Evolutionary conservation across 2,329 filamentous ascomycete genomes (phyloP).

Genomic region (Penicillium glabrum): DNA sequence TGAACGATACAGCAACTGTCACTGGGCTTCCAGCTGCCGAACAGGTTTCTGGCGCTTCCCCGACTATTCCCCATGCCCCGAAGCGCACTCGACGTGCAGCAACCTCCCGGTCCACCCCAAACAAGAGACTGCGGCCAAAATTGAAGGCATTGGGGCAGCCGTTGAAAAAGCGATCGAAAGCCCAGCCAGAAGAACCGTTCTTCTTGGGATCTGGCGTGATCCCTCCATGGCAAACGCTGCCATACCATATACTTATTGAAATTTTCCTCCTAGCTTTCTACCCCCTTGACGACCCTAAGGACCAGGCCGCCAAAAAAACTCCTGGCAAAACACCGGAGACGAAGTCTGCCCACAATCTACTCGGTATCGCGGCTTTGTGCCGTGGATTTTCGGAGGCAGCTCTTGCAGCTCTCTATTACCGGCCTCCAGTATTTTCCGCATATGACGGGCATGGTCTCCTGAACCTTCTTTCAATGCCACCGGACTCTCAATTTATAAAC

Average conservation of each 20-base stretch:
- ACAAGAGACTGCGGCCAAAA: slow-evolving; percentile 15
- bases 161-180: slow-evolving; percentile 28
- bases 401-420: slow-evolving; percentile 69
- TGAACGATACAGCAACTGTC: background rate
- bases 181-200: slow-evolving; percentile 14
- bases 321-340: background rate
- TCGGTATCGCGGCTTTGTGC: slow-evolving; percentile 63
- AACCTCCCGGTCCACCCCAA: slow-evolving; percentile 1
- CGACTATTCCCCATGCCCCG: slow-evolving; percentile 4
- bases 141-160: slow-evolving; percentile 4
- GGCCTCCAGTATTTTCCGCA: slow-evolving; percentile 62
- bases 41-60: background rate
- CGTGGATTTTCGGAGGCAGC: slow-evolving; percentile 69
- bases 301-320: background rate
- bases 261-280: slow-evolving; percentile 69
- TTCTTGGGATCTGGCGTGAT: slow-evolving; percentile 38
- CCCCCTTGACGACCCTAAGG: slow-evolving; percentile 50
- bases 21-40: background rate
- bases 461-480: slow-evolving; percentile 57
- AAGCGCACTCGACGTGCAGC: slow-evolving; percentile 11
- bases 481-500: slow-evolving; percentile 54
- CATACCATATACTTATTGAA: slow-evolving; percentile 67
- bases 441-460: slow-evolving; percentile 51
- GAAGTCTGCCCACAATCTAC: slow-evolving; percentile 56
- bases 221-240: slow-evolving; percentile 61